Evolutionary conservation across 805 yeast species (phyloP).

Genomic region (Wickerhamomyces chaumierensis): DNA sequence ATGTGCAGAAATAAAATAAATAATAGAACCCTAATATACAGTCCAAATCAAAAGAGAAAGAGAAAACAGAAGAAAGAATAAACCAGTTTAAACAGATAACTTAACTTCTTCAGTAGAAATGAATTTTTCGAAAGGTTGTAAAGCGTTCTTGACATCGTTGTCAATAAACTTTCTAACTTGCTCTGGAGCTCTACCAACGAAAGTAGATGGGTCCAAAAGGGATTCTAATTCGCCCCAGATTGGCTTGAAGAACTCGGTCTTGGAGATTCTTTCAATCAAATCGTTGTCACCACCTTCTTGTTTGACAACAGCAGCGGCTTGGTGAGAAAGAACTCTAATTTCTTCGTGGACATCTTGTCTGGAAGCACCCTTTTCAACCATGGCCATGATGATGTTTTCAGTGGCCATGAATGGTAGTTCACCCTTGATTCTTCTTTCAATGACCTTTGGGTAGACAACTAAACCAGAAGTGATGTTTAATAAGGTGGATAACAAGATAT

Average conservation of each 20-base stretch:
- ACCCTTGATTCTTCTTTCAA: constrained; percentile 87
- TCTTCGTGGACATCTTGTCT: constrained; percentile 98
- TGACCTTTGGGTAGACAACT: constrained; percentile 97
- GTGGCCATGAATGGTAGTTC: constrained; percentile 99
- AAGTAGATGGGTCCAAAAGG: constrained; percentile 83
- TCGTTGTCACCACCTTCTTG: constrained; percentile 99
- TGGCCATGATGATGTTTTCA: constrained; percentile 97
- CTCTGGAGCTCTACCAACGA: constrained; percentile 97
- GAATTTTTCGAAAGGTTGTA: constrained; percentile 49
- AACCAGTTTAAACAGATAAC: constrained; percentile 48
- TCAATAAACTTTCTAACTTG: constrained; percentile 91
- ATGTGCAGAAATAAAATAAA: no score
- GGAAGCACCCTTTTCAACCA: constrained; percentile 96
- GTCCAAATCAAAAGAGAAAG: no score
- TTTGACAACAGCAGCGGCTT: constrained; percentile 94
- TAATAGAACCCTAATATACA: no score
- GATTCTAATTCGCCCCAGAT: constrained; percentile 74
- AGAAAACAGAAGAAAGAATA: no score
- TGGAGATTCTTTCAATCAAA: constrained; percentile 76
- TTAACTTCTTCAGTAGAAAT: constrained; percentile 62
- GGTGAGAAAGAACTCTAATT: constrained; percentile 92
- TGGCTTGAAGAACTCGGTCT: constrained; percentile 75
- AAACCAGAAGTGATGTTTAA: constrained; percentile 88
- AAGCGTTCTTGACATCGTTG: constrained; percentile 74
- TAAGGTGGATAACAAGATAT: constrained; percentile 80